Evolutionary conservation across 2,329 filamentous ascomycete species (phyloP).

Genomic region (Lachnum nothofagi): DNA sequence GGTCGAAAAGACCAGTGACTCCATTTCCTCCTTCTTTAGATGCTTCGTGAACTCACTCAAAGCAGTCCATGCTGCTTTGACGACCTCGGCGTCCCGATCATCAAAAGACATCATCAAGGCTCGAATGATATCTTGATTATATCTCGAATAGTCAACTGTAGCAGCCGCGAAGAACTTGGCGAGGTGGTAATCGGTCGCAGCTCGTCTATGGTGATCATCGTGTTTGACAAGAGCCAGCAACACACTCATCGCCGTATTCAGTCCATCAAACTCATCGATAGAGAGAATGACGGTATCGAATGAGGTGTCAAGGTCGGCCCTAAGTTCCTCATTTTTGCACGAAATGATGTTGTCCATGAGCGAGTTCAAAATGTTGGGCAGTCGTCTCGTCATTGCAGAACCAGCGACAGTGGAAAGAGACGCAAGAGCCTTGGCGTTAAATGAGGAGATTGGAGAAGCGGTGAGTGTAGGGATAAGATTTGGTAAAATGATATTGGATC

Average conservation of each 20-base stretch:
- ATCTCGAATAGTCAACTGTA: slow-evolving; percentile 85
- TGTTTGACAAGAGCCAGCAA: slow-evolving; percentile 84
- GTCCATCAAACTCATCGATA: slow-evolving; percentile 90
- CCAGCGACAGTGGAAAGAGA: slow-evolving; percentile 90
- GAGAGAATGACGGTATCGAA: slow-evolving; percentile 88
- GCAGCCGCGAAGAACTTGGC: slow-evolving; percentile 78
- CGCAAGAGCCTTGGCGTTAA: slow-evolving; percentile 91
- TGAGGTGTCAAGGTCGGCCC: slow-evolving; percentile 66
- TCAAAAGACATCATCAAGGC: slow-evolving; percentile 88
- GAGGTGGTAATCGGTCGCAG: slow-evolving; percentile 72
- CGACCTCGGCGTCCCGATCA: slow-evolving; percentile 74
- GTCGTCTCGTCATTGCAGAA: slow-evolving; percentile 79
- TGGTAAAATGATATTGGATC: slow-evolving; percentile 93
- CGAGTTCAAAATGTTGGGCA: slow-evolving; percentile 86
- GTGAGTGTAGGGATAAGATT: slow-evolving; percentile 93
- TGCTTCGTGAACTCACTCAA: slow-evolving; percentile 82
- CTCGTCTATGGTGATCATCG: slow-evolving; percentile 81
- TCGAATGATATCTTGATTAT: slow-evolving; percentile 92
- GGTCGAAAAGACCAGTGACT: slow-evolving; percentile 80
- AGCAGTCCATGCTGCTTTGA: slow-evolving; percentile 85
- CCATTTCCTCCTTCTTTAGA: slow-evolving; percentile 97
- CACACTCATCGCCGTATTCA: slow-evolving; percentile 93
- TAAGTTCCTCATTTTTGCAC: slow-evolving; percentile 68
- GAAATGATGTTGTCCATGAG: slow-evolving; percentile 88
- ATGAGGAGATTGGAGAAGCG: slow-evolving; percentile 81